Conservation (phyloP, 2,329 filamentous ascomycete genomes). For the Pseudogymnoascus sp. region DNA sequence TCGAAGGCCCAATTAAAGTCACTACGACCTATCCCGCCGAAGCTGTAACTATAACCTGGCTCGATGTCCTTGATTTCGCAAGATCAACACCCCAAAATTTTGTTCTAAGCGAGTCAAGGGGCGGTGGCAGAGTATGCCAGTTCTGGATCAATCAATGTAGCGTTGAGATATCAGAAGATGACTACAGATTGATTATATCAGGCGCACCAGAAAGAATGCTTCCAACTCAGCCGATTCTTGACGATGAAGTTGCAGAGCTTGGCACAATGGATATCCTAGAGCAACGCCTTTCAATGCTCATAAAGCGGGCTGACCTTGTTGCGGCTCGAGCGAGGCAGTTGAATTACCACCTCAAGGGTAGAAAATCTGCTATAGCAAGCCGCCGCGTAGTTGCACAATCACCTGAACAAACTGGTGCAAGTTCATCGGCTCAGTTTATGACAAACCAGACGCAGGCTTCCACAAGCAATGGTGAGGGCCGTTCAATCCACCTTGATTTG, state of each 20-base stretch:
- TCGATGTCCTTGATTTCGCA: constrained; percentile 79
- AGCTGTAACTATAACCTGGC: constrained; percentile 62
- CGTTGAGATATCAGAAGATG: constrained; percentile 81
- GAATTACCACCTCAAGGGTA: constrained; percentile 70
- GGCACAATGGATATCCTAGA: constrained; percentile 79
- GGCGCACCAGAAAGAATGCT: constrained; percentile 78
- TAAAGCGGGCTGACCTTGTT: constrained; percentile 70
- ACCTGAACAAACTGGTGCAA: constrained; percentile 13
- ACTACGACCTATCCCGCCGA: constrained; percentile 44
- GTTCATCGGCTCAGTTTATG: not conserved
- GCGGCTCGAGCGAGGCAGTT: constrained; percentile 67
- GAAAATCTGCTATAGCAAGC: constrained; percentile 63
- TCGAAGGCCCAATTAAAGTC: constrained; percentile 65
- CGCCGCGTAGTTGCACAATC: constrained; percentile 41
- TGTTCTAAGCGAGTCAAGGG: constrained; percentile 58
- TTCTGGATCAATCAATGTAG: constrained; percentile 74
- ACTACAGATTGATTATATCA: constrained; percentile 75
- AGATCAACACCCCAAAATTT: constrained; percentile 74
- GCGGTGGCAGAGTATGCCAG: constrained; percentile 66
- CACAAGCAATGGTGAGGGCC: constrained; percentile 9
- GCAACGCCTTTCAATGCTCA: constrained; percentile 66
- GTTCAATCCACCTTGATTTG: constrained; percentile 43
- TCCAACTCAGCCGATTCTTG: constrained; percentile 69
- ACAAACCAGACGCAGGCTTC: not conserved
- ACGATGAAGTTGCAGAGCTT: constrained; percentile 79